A percentile compares a stretch with the other conserved stretches of the same genome.
Evolutionary conservation across 352 stramenopile genomes (phyloP).

Genomic region (Phytophthora pistaciae): DNA sequence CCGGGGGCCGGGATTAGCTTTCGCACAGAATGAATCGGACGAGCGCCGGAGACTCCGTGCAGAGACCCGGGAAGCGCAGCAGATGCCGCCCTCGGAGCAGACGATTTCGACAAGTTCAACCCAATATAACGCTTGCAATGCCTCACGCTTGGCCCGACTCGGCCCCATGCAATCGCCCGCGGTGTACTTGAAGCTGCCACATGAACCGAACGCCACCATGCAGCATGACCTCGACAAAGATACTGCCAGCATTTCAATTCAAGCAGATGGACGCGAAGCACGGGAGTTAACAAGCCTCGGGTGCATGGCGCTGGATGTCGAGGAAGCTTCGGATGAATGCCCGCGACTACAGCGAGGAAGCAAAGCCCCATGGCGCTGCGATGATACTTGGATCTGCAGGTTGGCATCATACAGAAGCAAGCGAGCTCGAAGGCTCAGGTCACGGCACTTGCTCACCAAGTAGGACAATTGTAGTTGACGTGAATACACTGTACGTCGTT

Average conservation of each 20-base stretch:
- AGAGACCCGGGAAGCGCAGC: not conserved
- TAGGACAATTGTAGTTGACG: too few species aligned
- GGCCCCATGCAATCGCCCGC: not conserved
- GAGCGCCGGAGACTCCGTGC: not conserved
- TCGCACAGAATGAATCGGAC: slow-evolving; percentile 4
- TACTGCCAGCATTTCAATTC: not conserved
- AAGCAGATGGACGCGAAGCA: not conserved
- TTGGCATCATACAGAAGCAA: too few species aligned
- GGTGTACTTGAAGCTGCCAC: not conserved
- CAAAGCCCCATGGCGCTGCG: not conserved
- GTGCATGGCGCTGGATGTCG: not conserved
- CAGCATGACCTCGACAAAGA: slow-evolving; percentile 9
- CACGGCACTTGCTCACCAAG: too few species aligned
- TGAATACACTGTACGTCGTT: too few species aligned
- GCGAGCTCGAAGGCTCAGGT: too few species aligned
- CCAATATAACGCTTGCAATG: slow-evolving; percentile 9
- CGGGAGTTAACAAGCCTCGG: not conserved
- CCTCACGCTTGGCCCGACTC: not conserved
- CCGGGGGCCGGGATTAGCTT: slow-evolving; percentile 1
- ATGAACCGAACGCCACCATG: not conserved
- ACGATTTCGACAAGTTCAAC: slow-evolving; percentile 3
- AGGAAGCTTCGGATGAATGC: not conserved
- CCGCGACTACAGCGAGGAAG: not conserved
- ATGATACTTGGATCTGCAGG: not conserved
- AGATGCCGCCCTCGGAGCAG: slow-evolving; percentile 1